phyloP scores from a whole-genome alignment of 768 basidiomycete genomes.

The Amanita phalloides region DNA sequence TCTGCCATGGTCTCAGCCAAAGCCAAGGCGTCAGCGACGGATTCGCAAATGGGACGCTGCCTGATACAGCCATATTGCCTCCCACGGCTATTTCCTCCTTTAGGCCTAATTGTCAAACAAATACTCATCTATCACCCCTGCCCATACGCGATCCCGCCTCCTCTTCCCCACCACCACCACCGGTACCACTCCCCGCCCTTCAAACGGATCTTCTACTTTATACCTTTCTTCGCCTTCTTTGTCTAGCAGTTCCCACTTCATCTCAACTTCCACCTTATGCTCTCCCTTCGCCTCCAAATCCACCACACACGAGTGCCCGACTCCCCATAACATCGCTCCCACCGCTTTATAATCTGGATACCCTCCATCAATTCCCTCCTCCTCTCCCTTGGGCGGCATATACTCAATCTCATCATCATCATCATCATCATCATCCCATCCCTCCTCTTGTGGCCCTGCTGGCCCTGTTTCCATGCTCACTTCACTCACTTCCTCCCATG shows the following conservation, averaged over 20 bases:
- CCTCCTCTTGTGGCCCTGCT: slow-evolving; percentile 16
- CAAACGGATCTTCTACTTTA: not conserved
- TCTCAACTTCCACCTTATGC: too few relatives aligned
- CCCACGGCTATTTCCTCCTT: not conserved
- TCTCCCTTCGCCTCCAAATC: slow-evolving; percentile 8
- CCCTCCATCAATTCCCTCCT: slow-evolving; percentile 16
- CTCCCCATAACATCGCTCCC: slow-evolving; percentile 23
- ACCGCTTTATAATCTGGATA: slow-evolving; percentile 31
- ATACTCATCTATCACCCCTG: not conserved
- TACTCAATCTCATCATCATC: slow-evolving; percentile 42
- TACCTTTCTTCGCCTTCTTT: too few relatives aligned
- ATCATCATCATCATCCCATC: slow-evolving; percentile 26
- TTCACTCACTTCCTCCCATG: slow-evolving; percentile 81
- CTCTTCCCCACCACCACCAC: too few relatives aligned
- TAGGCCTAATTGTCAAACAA: not conserved
- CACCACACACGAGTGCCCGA: slow-evolving; percentile 21
- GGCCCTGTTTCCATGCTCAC: slow-evolving; percentile 22
- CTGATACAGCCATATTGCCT: not conserved
- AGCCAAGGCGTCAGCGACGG: not conserved
- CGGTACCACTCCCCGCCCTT: too few relatives aligned
- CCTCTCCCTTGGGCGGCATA: slow-evolving; percentile 30
- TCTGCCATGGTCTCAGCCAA: slow-evolving; percentile 3
- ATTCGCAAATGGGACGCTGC: not conserved
- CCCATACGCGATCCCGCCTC: not conserved
- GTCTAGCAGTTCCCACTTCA: slow-evolving; percentile 17